Base-by-base conservation (phyloP, 192 early-diverging fungal species). In the Backusella tuberculispora region DNA sequence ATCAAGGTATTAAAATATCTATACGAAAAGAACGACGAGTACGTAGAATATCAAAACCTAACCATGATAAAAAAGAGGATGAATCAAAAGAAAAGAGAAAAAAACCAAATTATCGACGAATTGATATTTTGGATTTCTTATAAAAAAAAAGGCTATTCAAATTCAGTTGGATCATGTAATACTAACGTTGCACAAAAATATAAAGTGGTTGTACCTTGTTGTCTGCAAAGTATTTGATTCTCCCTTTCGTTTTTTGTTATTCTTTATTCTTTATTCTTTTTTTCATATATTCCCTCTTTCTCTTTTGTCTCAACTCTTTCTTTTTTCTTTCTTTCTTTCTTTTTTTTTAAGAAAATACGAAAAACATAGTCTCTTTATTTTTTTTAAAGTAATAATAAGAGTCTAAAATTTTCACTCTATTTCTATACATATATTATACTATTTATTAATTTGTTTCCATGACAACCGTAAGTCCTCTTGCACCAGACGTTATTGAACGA, bases 1-100 rank as follows among this genome's bases (percentile, higher is more conserved):
- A 56, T 34, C 73, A 74, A 41, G 73, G 73, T 21, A 66, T 74
- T 21, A 74, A 74, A 46, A 74, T 74, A n/a, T 56, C 73, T 13
- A 74, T 74, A 43, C 40, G 73, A 40, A 74, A 74, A 50, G 73
- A 45, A 29, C 38, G 44, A 13, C 43, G 45, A 26, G 44, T 69
- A 12, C 45, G 44, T 34, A 43, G 68, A 29, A 29, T 69, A 47
- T 60, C 40, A n/a, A 46, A 43, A 47, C 13, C 42, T 15, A 47
- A 47, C 26, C 15, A 26, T 60, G 43, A 47, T 67, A 42, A 38
- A 34, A 44, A 67, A 26, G 43, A 69, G 5, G 42, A 40, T 26
- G 68, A 29, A 69, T 17, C 45, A 15, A 66, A 66, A 40, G 64
- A 34, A 66, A 69, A 15, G 21, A 69, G 17, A 43, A 67, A 26